Evolutionary conservation across 2,329 filamentous ascomycete genomes (phyloP).

Genomic region (Colletotrichum orchidophilum): DNA sequence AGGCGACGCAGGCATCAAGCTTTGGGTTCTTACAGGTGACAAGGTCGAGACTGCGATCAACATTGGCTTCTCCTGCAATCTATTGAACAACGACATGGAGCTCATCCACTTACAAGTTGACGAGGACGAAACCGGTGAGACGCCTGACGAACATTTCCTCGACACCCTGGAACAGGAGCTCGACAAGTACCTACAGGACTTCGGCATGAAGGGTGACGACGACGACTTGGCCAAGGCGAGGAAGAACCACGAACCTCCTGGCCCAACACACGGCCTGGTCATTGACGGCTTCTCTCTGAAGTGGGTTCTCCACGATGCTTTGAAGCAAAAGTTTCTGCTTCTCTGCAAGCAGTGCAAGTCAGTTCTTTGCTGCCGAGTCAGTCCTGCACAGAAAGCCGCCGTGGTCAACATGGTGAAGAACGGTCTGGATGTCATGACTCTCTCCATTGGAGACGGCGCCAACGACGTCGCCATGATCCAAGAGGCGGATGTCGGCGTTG

Average conservation of each 20-base stretch:
- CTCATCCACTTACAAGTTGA: slow-evolving; percentile 88
- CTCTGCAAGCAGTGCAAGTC: slow-evolving; percentile 98
- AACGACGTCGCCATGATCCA: slow-evolving; percentile 99
- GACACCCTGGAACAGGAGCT: slow-evolving; percentile 74
- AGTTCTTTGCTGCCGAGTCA: slow-evolving; percentile 96
- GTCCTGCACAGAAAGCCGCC: slow-evolving; percentile 95
- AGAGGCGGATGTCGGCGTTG: slow-evolving; percentile 95
- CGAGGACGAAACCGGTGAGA: slow-evolving; percentile 70
- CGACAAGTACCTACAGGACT: slow-evolving; percentile 75
- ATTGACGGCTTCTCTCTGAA: slow-evolving; percentile 95
- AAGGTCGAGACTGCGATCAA: slow-evolving; percentile 99
- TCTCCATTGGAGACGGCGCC: slow-evolving; percentile 92
- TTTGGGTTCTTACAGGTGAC: slow-evolving; percentile 98
- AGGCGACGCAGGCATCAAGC: slow-evolving; percentile 93
- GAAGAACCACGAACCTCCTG: slow-evolving; percentile 85
- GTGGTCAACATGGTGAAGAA: slow-evolving; percentile 96
- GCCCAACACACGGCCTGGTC: slow-evolving; percentile 88
- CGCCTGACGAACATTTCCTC: slow-evolving; percentile 59
- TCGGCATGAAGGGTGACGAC: slow-evolving; percentile 84
- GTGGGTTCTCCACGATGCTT: slow-evolving; percentile 80
- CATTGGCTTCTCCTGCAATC: slow-evolving; percentile 98
- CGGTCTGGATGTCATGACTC: slow-evolving; percentile 93
- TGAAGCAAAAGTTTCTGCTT: slow-evolving; percentile 93
- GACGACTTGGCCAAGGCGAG: slow-evolving; percentile 83
- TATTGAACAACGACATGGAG: slow-evolving; percentile 98